Conservation (phyloP, 2,329 filamentous ascomycete species). For the Helminthosporium solani region DNA sequence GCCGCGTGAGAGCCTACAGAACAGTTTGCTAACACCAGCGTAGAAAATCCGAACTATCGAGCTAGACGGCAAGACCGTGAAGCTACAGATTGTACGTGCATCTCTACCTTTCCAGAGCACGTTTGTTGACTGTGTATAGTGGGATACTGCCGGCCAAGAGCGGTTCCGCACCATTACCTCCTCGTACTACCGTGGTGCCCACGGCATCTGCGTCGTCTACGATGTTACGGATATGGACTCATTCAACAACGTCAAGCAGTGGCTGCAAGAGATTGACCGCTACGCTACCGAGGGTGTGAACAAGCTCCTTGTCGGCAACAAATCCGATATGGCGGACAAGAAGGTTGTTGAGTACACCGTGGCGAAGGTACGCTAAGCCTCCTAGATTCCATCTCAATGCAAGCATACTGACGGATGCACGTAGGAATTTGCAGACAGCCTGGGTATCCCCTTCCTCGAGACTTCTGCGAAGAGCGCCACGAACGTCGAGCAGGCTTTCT, state of each 20-base stretch:
- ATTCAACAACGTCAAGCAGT: slow-evolving; percentile 99
- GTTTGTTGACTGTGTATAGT: slow-evolving; percentile 58
- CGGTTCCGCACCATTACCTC: slow-evolving; percentile 99
- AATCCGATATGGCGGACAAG: slow-evolving; percentile 99
- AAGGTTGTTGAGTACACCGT: slow-evolving; percentile 99
- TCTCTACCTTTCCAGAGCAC: slow-evolving; percentile 3
- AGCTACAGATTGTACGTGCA: slow-evolving; percentile 79
- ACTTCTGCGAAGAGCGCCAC: slow-evolving; percentile 99
- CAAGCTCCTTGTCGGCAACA: slow-evolving; percentile 99
- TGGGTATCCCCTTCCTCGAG: slow-evolving; percentile 98
- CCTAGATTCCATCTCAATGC: background rate
- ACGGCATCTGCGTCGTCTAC: slow-evolving; percentile 99
- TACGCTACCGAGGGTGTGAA: slow-evolving; percentile 99
- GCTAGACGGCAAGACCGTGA: slow-evolving; percentile 98
- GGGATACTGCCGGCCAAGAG: slow-evolving; percentile 98
- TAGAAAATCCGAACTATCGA: slow-evolving; percentile 99
- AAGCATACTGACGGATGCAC: slow-evolving; percentile 16
- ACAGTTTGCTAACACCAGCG: slow-evolving; percentile 24
- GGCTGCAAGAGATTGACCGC: slow-evolving; percentile 98
- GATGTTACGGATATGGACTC: slow-evolving; percentile 99
- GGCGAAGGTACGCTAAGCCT: slow-evolving; percentile 74
- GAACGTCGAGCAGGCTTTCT: slow-evolving; percentile 99
- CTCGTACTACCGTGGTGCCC: slow-evolving; percentile 98
- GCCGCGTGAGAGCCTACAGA: slow-evolving; percentile 29
- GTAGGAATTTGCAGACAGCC: slow-evolving; percentile 97